Base-by-base conservation (phyloP, 441 rosid species). In the Manihot esculenta region DNA sequence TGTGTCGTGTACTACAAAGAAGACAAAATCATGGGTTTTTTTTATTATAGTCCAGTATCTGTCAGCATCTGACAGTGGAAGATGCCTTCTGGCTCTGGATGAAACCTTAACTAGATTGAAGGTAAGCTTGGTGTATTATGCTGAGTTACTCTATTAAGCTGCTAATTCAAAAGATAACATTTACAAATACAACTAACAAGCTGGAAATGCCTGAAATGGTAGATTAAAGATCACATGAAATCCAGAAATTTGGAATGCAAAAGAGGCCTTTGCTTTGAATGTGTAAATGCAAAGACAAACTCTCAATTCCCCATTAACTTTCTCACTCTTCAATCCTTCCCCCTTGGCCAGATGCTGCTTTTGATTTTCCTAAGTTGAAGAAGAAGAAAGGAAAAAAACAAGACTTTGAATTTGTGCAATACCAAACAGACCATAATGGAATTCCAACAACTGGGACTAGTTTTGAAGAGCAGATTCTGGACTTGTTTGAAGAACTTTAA, bases 281-380 rank as follows among this genome's bases (percentile, higher is more conserved):
- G 71, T 62, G 72, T 10, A 55, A 14, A 45, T 12, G 57, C 35
- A 64, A 65, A 53, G 65, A 48, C 56, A 69, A 65, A 58, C 58
- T 73, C 77, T 70, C 72, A 64, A 38, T 57, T 69, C 69, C 65
- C 74, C 26, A 3, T 20, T 69, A 30, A 60, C 35, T 69, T 70
- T 58, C 20, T 33, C 38, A 26, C 35, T 7, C n/a, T n/a, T n/a
- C 7, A 65, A 35, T 7, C 60, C 53, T 8, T n/a, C 59, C 0
- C 11, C 33, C 20, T 7, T 38, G 33, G 5, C 30, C 68, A 17
- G 3, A 26, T 44, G 13, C 49, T 33, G 26, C 15, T 50, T 30
- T 66, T 30, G 47, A 10, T 33, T 50, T 49, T 66, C 33, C 20
- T 7, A 49, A 30, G 58, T 27, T 18, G 26, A 10, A 15, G 1